Percentiles rank a stretch among this genome's conserved stretches.
Evolutionary conservation across 2,329 filamentous ascomycete genomes (phyloP).

Genomic region (Furcasterigmium sp.): DNA sequence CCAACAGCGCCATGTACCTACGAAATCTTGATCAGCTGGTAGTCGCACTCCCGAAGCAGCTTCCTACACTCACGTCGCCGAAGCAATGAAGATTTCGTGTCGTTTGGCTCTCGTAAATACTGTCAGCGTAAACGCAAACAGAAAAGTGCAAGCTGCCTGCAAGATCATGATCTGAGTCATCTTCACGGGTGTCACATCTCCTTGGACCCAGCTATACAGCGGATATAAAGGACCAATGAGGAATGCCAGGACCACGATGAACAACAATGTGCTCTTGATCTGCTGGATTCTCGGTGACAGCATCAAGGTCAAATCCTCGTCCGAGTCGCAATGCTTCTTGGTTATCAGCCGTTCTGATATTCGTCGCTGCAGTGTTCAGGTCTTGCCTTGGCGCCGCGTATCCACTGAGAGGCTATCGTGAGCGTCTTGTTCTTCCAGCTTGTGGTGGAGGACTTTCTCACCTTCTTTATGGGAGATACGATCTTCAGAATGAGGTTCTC

Average conservation of each 20-base stretch:
- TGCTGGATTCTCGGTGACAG: too few species aligned
- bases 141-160: not conserved
- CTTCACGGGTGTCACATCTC: not conserved
- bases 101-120: not conserved
- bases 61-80: not conserved
- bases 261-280: not conserved
- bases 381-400: too few species aligned
- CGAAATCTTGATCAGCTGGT: too few species aligned
- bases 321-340: not conserved
- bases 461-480: not conserved
- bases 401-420: too few species aligned
- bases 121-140: not conserved
- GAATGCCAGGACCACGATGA: not conserved
- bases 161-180: not conserved
- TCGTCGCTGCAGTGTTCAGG: not conserved
- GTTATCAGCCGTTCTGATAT: not conserved
- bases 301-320: too few species aligned
- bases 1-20: not conserved
- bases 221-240: not conserved
- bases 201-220: slow-evolving; percentile 1
- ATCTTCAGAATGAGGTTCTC: not conserved
- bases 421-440: too few species aligned
- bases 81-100: slow-evolving; percentile 1
- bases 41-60: too few species aligned
- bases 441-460: too few species aligned